These are phyloP conservation scores for Spergularia marina DNA, from an alignment of 148 eudicot genomes.

Conservation along the genomic window DNA sequence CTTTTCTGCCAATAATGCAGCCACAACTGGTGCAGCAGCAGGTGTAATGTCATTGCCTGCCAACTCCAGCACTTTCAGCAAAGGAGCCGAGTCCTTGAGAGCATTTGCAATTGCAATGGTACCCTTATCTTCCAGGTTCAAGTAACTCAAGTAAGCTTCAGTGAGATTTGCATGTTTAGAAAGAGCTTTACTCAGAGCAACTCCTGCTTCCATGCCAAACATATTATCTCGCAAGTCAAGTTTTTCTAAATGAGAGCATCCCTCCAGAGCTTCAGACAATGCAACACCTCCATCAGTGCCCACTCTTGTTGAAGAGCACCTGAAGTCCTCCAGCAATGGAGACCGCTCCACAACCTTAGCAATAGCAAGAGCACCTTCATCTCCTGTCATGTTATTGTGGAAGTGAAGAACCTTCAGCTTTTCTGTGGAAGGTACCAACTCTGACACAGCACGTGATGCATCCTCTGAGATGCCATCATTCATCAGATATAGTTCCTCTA, in stretches of 20 bases:
- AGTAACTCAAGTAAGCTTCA: slow-evolving; percentile 61
- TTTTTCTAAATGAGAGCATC: slow-evolving; percentile 41
- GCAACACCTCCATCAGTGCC: slow-evolving; percentile 62
- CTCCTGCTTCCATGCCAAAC: slow-evolving; percentile 71
- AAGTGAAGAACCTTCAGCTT: slow-evolving; percentile 59
- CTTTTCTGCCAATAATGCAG: slow-evolving; percentile 45
- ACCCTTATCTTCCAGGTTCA: slow-evolving; percentile 66
- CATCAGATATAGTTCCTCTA: slow-evolving; percentile 76
- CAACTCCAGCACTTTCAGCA: slow-evolving; percentile 62
- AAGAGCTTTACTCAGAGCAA: slow-evolving; percentile 48
- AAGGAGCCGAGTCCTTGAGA: slow-evolving; percentile 47
- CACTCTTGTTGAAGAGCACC: slow-evolving; percentile 72
- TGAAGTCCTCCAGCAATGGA: slow-evolving; percentile 55
- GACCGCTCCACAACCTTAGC: slow-evolving; percentile 48
- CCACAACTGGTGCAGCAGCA: slow-evolving; percentile 47
- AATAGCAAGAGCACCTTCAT: slow-evolving; percentile 72
- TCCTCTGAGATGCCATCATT: slow-evolving; percentile 77
- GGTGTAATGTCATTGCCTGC: slow-evolving; percentile 68
- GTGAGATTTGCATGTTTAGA: slow-evolving; percentile 36
- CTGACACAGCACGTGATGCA: slow-evolving; percentile 60
- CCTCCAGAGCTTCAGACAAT: slow-evolving; percentile 52
- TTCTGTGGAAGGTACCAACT: slow-evolving; percentile 59
- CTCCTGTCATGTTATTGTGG: slow-evolving; percentile 76
- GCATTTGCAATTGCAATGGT: slow-evolving; percentile 46
- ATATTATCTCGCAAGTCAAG: slow-evolving; percentile 70